Percentiles rank a stretch among this genome's conserved stretches.
Conservation (phyloP, 768 basidiomycete genomes). For the Leccinum disarticulatum region DNA sequence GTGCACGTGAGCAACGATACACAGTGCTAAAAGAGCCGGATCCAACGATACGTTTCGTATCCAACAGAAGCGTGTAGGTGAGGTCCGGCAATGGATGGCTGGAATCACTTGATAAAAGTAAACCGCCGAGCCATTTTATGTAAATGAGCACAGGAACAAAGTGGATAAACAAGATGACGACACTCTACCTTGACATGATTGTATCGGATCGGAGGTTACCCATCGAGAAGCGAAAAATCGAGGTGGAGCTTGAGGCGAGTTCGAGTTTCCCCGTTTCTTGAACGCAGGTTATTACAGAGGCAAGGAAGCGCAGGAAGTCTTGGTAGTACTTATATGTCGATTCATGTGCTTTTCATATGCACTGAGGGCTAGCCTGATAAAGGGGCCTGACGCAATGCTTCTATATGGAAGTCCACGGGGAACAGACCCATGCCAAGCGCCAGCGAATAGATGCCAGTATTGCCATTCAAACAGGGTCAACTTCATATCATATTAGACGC, state of each 20-base stretch:
- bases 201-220: background rate
- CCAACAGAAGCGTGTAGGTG: background rate
- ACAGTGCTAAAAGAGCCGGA: background rate
- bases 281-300: background rate
- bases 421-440: background rate
- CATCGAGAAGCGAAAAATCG: background rate
- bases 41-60: background rate
- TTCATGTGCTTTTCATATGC: background rate
- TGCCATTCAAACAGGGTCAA: background rate
- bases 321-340: too few relatives aligned
- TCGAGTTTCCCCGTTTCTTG: background rate
- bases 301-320: background rate
- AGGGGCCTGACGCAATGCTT: background rate
- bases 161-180: background rate
- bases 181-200: background rate
- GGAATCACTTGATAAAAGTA: background rate
- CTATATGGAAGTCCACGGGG: background rate
- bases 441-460: background rate
- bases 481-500: background rate
- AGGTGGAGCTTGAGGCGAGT: background rate
- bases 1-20: background rate
- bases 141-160: background rate
- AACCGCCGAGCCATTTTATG: background rate
- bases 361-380: background rate
- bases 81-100: background rate